Evolutionary conservation across 305 asterid species (phyloP).

Genomic region (Fraxinus albicans): DNA sequence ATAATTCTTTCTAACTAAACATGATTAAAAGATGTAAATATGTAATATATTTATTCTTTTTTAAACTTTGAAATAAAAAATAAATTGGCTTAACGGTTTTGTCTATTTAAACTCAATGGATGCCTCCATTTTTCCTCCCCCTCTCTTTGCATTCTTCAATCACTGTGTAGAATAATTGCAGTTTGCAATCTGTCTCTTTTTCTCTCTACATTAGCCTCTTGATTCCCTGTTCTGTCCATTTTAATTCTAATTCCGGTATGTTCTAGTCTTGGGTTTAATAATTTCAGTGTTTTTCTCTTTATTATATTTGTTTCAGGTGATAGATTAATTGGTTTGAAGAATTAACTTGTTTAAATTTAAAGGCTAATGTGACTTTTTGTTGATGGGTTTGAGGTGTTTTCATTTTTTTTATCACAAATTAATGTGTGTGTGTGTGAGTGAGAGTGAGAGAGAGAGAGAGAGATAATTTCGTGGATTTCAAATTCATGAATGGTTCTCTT

Average conservation of each 20-base stretch:
- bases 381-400: background rate
- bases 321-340: background rate
- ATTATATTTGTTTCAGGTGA: too few relatives aligned
- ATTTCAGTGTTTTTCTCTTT: background rate
- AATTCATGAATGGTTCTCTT: background rate
- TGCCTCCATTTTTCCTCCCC: conserved; percentile 49
- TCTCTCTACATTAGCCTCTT: background rate
- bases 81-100: conserved; percentile 13
- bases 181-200: background rate
- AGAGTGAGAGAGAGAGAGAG: background rate
- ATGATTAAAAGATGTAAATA: background rate
- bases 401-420: background rate
- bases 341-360: background rate
- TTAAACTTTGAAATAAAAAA: background rate
- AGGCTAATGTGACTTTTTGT: conserved; percentile 22
- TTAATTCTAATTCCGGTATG: conserved; percentile 34
- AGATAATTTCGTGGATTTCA: background rate
- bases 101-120: conserved; percentile 55
- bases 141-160: conserved; percentile 36
- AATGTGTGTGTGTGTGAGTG: too few relatives aligned
- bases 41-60: too few relatives aligned
- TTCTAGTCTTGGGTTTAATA: conserved; percentile 16
- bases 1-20: background rate
- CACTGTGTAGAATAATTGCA: conserved; percentile 12
- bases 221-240: conserved; percentile 20